These are phyloP conservation scores for Eucalyptus rudis DNA, from an alignment of 345 rosid genomes.

Conservation along the genomic window DNA sequence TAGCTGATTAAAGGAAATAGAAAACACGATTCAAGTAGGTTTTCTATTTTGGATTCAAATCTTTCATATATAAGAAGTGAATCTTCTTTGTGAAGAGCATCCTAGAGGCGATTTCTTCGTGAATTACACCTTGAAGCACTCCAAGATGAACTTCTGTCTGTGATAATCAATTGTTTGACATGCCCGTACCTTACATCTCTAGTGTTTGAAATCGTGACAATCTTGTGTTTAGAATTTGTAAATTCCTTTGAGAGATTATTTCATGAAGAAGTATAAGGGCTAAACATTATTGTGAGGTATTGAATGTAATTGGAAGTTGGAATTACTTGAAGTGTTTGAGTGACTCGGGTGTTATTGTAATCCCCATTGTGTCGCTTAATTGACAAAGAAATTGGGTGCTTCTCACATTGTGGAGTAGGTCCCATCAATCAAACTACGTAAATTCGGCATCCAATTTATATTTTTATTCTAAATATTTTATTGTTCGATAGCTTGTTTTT, in stretches of 20 bases:
- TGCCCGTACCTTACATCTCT: background rate
- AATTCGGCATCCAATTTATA: accelerated
- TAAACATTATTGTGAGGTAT: background rate
- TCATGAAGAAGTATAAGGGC: background rate
- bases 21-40: background rate
- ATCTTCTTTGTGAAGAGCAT: background rate
- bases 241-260: no score
- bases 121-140: background rate
- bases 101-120: background rate
- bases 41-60: background rate
- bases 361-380: background rate
- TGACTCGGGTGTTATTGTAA: background rate
- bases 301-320: background rate
- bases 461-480: no score
- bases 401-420: background rate
- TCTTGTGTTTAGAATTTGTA: background rate
- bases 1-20: background rate
- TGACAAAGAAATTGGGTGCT: background rate
- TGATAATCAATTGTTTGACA: background rate
- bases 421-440: background rate
- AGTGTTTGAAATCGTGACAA: background rate
- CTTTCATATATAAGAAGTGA: background rate
- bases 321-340: background rate
- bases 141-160: background rate
- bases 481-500: background rate